Evolutionary conservation across 2,329 filamentous ascomycete species (phyloP).

Genomic region (Hymenoscyphus fructigenus): DNA sequence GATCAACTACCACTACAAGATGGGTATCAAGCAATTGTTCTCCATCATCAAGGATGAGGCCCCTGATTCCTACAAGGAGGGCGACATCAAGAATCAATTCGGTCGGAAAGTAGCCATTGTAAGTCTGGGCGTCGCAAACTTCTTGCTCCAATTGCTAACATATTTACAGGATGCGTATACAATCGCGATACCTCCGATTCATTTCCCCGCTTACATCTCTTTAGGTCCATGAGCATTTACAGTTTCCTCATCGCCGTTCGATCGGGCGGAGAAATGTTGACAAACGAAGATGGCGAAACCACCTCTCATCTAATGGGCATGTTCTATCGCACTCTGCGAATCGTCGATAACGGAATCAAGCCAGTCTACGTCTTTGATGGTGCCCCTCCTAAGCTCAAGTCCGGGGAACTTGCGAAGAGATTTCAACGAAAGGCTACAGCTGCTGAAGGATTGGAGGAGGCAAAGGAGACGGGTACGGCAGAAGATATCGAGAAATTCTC

Average conservation of each 20-base stretch:
- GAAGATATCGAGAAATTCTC: constrained; percentile 99
- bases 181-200: background rate
- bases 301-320: constrained; percentile 99
- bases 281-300: constrained; percentile 90
- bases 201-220: constrained; percentile 24
- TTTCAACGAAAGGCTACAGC: constrained; percentile 95
- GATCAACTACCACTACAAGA: constrained; percentile 36
- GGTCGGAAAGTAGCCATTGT: constrained; percentile 97
- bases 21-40: constrained; percentile 73
- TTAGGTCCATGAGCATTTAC: constrained; percentile 96
- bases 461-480: constrained; percentile 94
- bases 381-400: constrained; percentile 95
- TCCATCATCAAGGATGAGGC: constrained; percentile 87
- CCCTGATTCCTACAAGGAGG: constrained; percentile 91
- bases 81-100: constrained; percentile 98
- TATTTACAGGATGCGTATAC: constrained; percentile 56
- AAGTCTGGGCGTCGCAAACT: constrained; percentile 41
- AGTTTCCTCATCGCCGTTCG: constrained; percentile 97
- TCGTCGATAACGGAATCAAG: constrained; percentile 98
- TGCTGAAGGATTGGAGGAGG: constrained; percentile 85
- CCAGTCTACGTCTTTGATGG: constrained; percentile 98
- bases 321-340: constrained; percentile 97
- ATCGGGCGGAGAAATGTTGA: constrained; percentile 94
- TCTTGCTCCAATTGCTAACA: constrained; percentile 20
- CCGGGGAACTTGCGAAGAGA: constrained; percentile 92